Evolutionary conservation across 257 asterid genomes (phyloP).

Genomic region (Penstemon eatonii): DNA sequence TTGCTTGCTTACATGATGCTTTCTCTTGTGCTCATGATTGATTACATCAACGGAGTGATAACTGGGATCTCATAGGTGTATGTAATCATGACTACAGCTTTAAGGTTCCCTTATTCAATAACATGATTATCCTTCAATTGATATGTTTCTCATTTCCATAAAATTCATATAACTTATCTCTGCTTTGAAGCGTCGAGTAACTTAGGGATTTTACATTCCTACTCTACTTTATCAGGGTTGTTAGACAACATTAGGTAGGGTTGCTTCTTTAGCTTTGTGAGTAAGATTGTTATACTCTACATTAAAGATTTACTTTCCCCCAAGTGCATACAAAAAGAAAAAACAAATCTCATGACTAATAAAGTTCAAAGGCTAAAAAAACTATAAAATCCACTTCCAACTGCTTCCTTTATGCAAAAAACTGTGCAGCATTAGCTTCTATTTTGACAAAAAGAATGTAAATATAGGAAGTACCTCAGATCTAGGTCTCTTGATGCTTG

Average conservation of each 20-base stretch:
- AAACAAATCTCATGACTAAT: too few relatives aligned
- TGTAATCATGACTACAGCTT: too few relatives aligned
- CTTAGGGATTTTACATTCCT: not conserved
- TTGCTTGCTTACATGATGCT: too few relatives aligned
- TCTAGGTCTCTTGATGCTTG: slow-evolving; percentile 54
- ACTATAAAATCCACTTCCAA: not conserved
- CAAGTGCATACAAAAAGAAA: too few relatives aligned
- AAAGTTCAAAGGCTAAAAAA: too few relatives aligned
- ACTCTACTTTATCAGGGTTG: not conserved
- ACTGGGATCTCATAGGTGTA: too few relatives aligned
- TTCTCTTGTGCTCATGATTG: too few relatives aligned
- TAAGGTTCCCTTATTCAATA: too few relatives aligned
- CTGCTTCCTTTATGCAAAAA: not conserved
- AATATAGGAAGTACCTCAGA: slow-evolving; percentile 49
- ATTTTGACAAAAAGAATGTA: slow-evolving; percentile 22
- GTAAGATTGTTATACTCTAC: slow-evolving; percentile 3
- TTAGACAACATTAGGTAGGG: slow-evolving; percentile 9
- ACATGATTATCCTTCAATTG: not conserved
- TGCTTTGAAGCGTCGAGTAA: not conserved
- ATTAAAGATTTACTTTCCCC: not conserved
- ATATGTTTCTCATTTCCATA: not conserved
- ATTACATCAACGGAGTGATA: too few relatives aligned
- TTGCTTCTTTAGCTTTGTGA: not conserved
- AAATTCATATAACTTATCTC: not conserved
- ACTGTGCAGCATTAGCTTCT: slow-evolving; percentile 11